A percentile compares a stretch with the other conserved stretches of the same genome.
phyloP scores from a whole-genome alignment of 2,329 filamentous ascomycete genomes.

The Dactylonectria estremocensis region DNA sequence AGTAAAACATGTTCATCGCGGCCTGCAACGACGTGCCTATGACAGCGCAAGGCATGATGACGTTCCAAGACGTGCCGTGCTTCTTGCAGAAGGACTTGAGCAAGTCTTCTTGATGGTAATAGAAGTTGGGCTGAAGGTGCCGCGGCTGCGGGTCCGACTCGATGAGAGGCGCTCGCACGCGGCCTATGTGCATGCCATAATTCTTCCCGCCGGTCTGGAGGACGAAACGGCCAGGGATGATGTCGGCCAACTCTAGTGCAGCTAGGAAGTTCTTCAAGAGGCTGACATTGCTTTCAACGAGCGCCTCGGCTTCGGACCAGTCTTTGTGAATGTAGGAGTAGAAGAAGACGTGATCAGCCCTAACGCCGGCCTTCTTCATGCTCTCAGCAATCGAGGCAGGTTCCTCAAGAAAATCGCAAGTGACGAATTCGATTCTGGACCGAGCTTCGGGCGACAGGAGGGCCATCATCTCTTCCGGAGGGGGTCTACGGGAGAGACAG shows the following conservation, averaged over 20 bases:
- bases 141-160: slow-evolving; percentile 25
- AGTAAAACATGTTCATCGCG: slow-evolving; percentile 9
- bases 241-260: too few species aligned
- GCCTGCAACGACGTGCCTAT: neutral
- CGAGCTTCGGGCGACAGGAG: too few species aligned
- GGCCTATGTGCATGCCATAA: slow-evolving; percentile 22
- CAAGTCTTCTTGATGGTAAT: slow-evolving; percentile 20
- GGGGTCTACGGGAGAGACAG: neutral
- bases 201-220: too few species aligned
- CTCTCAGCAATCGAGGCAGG: too few species aligned
- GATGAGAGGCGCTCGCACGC: slow-evolving; percentile 5
- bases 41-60: neutral
- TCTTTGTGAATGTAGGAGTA: slow-evolving; percentile 14
- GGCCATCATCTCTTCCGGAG: too few species aligned
- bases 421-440: too few species aligned
- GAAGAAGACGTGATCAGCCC: slow-evolving; percentile 11
- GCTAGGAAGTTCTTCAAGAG: too few species aligned
- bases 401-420: too few species aligned
- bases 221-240: too few species aligned
- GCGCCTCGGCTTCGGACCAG: neutral
- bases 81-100: neutral
- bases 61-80: neutral
- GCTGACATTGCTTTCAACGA: too few species aligned
- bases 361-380: neutral
- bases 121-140: slow-evolving; percentile 11